Evolutionary conservation across 1,139 yeast species (phyloP).

Genomic region (Geotrichum phurueaensis): DNA sequence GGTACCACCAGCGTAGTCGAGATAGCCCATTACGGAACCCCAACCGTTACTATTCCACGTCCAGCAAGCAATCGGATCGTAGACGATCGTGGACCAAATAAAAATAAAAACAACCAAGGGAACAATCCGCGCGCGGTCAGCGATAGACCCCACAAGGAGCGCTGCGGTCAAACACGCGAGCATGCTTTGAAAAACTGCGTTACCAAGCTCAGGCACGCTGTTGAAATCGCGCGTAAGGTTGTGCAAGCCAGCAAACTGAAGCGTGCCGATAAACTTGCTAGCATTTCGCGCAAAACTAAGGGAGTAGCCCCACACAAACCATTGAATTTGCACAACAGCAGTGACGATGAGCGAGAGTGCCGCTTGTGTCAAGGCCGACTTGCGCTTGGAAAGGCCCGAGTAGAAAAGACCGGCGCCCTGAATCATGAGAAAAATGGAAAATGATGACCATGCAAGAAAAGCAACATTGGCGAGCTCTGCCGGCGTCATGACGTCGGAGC

Average conservation of each 20-base stretch:
- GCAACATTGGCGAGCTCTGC: slow-evolving; percentile 9
- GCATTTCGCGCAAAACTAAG: slow-evolving; percentile 40
- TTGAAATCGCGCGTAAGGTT: slow-evolving; percentile 39
- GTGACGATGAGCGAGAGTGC: slow-evolving; percentile 44
- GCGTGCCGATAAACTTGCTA: slow-evolving; percentile 45
- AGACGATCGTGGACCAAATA: slow-evolving; percentile 52
- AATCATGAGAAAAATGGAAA: slow-evolving; percentile 14
- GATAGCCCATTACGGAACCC: slow-evolving; percentile 46
- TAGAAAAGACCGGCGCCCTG: slow-evolving; percentile 44
- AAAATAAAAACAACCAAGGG: slow-evolving; percentile 52
- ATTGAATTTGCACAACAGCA: slow-evolving; percentile 46
- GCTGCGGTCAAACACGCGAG: slow-evolving; percentile 50
- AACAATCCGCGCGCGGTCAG: slow-evolving; percentile 51
- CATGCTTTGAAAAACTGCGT: slow-evolving; percentile 31
- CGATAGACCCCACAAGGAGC: slow-evolving; percentile 52
- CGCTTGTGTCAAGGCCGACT: slow-evolving; percentile 51
- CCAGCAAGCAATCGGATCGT: slow-evolving; percentile 62
- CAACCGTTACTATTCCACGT: slow-evolving; percentile 59
- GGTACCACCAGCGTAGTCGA: slow-evolving; percentile 63
- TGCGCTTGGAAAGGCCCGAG: slow-evolving; percentile 53
- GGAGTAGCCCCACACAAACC: slow-evolving; percentile 51
- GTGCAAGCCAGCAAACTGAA: slow-evolving; percentile 41
- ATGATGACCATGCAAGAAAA: slow-evolving; percentile 15
- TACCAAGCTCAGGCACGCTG: slow-evolving; percentile 35
- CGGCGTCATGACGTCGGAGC: neutral